Percentiles rank a stretch among this genome's conserved stretches.
Conservation (phyloP, 2,329 filamentous ascomycete species). For the Colletotrichum costaricense region DNA sequence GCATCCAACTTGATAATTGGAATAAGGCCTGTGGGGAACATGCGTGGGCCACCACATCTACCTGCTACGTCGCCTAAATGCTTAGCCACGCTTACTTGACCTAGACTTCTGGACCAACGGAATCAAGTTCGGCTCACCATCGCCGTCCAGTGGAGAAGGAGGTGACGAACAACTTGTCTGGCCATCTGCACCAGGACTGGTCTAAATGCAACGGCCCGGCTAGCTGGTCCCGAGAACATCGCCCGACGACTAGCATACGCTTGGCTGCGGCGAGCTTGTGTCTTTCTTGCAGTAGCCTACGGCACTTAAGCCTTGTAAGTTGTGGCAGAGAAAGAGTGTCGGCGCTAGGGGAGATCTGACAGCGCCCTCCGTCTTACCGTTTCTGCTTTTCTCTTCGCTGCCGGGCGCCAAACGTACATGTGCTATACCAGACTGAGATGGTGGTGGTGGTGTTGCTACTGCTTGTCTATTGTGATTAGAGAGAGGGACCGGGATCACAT, state of each 20-base stretch:
- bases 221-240: constrained; percentile 21
- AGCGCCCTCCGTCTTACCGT: constrained; percentile 19
- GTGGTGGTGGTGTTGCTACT: neutral
- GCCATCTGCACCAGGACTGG: constrained; percentile 16
- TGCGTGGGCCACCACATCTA: constrained; percentile 3
- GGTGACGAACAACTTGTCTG: constrained; percentile 9
- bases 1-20: neutral
- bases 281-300: constrained; percentile 4
- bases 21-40: constrained; percentile 8
- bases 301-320: neutral
- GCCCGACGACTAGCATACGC: neutral
- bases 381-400: neutral
- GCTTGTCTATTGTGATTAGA: neutral
- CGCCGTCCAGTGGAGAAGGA: constrained; percentile 22
- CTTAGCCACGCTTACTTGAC: constrained; percentile 25
- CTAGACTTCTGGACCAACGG: constrained; percentile 13
- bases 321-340: neutral
- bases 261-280: constrained; percentile 12
- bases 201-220: constrained; percentile 26
- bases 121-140: constrained; percentile 12
- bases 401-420: neutral
- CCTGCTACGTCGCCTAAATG: constrained; percentile 33
- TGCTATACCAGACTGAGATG: neutral
- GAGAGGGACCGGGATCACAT: constrained; percentile 4
- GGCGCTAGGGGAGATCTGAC: constrained; percentile 14